These are phyloP conservation scores for Austroboletus niveus DNA, from an alignment of 1,284 basidiomycete genomes.

Conservation along the genomic window DNA sequence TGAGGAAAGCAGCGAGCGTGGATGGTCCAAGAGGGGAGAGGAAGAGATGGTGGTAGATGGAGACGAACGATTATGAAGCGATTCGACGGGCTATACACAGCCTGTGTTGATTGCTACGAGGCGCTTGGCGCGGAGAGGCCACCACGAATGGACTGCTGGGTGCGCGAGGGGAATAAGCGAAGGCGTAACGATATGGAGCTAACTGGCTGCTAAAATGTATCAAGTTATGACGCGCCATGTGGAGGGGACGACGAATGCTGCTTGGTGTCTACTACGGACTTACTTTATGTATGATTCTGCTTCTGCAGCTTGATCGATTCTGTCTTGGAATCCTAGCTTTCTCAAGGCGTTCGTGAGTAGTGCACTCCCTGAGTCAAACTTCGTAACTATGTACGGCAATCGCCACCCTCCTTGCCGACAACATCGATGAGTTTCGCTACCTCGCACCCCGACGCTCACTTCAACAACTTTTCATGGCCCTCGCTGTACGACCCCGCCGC, in stretches of 20 bases:
- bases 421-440: too few species aligned
- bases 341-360: too few species aligned
- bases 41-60: conserved; percentile 19
- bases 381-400: too few species aligned
- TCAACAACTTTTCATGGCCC: conserved; percentile 45
- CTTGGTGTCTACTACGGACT: too few species aligned
- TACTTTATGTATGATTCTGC: too few species aligned
- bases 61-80: conserved; percentile 8
- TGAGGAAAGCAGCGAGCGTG: conserved; percentile 4
- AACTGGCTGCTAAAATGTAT: neutral
- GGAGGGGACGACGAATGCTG: too few species aligned
- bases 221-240: neutral
- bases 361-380: too few species aligned
- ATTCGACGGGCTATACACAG: too few species aligned
- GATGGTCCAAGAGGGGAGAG: conserved; percentile 8
- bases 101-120: too few species aligned
- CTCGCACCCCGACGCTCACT: neutral
- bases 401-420: too few species aligned
- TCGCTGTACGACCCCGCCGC: conserved; percentile 52
- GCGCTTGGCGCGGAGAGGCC: neutral
- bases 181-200: neutral
- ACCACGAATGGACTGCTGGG: neutral
- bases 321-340: too few species aligned
- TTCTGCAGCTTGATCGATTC: too few species aligned
- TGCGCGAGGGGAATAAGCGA: neutral